Percentiles rank a stretch among this genome's conserved stretches.
These are phyloP conservation scores for Meredithiella fracta DNA, from an alignment of 2,329 filamentous ascomycete genomes.

Conservation along the genomic window DNA sequence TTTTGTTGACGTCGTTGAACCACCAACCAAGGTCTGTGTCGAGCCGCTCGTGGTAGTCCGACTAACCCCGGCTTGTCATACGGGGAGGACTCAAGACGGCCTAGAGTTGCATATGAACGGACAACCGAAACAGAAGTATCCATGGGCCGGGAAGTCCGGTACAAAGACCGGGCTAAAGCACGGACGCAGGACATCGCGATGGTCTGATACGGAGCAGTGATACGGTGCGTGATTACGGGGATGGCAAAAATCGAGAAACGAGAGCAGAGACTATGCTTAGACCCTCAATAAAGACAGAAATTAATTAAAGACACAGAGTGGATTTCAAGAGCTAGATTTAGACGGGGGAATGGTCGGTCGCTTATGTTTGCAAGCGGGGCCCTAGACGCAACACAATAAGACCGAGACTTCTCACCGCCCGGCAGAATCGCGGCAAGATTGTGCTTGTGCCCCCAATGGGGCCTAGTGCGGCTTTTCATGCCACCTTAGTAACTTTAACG, in stretches of 20 bases:
- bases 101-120: background rate
- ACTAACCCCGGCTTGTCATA: background rate
- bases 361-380: background rate
- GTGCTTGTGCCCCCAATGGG: slow-evolving; percentile 18
- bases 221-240: background rate
- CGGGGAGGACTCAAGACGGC: background rate
- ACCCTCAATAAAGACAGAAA: background rate
- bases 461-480: slow-evolving; percentile 26
- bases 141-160: background rate
- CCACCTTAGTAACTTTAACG: slow-evolving; percentile 24
- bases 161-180: background rate
- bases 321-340: no score
- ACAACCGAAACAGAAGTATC: background rate
- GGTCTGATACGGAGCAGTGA: background rate
- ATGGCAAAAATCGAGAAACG: background rate
- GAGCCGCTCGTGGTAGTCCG: background rate
- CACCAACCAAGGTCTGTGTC: background rate
- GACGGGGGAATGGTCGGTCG: background rate
- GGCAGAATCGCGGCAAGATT: slow-evolving; percentile 21
- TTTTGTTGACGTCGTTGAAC: slow-evolving; percentile 25
- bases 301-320: background rate
- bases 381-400: background rate
- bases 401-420: slow-evolving; percentile 21
- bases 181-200: background rate
- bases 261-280: background rate